Evolutionary conservation across 1,284 basidiomycete genomes (phyloP).

Genomic region (Boletus albobrunnescens): DNA sequence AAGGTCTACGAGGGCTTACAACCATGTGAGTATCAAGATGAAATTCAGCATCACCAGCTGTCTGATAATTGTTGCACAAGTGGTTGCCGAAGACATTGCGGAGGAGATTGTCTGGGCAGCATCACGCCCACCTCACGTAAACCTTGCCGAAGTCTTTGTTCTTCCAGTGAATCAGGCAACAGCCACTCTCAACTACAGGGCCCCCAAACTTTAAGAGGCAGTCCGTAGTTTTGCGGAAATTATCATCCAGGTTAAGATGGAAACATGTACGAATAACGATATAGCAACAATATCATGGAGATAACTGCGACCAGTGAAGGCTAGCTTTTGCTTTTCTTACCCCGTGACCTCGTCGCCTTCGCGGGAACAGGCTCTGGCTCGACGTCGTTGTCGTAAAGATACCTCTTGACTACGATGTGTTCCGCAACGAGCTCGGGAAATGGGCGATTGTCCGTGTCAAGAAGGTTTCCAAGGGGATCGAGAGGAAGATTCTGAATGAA

Average conservation of each 20-base stretch:
- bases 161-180: constrained; percentile 81
- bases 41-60: constrained; percentile 5
- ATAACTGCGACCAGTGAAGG: constrained; percentile 6
- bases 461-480: constrained; percentile 73
- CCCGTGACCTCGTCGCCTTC: constrained; percentile 49
- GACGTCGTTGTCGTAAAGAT: constrained; percentile 77
- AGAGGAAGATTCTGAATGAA: constrained; percentile 54
- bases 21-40: constrained; percentile 52
- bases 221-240: constrained; percentile 1
- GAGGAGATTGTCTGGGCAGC: constrained; percentile 98
- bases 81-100: constrained; percentile 82
- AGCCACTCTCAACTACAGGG: constrained; percentile 42
- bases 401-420: constrained; percentile 72
- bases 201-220: constrained; percentile 10
- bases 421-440: constrained; percentile 61
- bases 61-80: constrained; percentile 36
- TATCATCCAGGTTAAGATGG: constrained; percentile 1
- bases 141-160: constrained; percentile 77
- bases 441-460: constrained; percentile 53
- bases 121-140: constrained; percentile 80
- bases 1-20: constrained; percentile 87
- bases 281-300: constrained; percentile 31
- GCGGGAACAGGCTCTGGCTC: constrained; percentile 39
- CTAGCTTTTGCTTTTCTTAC: constrained; percentile 40
- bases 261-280: constrained; percentile 30